Base-by-base conservation (phyloP, 192 early-diverging fungal genomes). In the Backusella westeae region DNA sequence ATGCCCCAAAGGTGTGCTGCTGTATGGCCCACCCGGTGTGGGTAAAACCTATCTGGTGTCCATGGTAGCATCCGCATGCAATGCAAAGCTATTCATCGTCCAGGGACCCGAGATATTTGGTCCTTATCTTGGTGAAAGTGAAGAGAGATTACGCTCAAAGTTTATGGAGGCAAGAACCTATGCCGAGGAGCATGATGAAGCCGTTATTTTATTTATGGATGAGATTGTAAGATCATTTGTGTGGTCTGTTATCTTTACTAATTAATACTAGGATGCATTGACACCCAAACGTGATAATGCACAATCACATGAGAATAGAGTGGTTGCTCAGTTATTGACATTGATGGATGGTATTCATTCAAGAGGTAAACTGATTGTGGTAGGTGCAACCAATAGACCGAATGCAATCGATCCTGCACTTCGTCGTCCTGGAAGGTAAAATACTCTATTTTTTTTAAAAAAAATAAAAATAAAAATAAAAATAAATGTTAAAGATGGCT, bases 161-260 rank as follows among this genome's bases (percentile, higher is more conserved):
- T 98, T 98, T 76, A 77, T 77, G 1, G 88, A 92, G 72, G 96
- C 96, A 6, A 42, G 77, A 26, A 41, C 73, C 35, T 59, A 67
- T 41, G 59, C 65, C 29, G 67, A 74, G 1, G 72, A 80, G 5
- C 66, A 66, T 5, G 46, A 75, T 35, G 36, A 70, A 17, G 86
- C 94, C 0, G 89, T 91, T 67, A 94, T 99, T 39, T 77, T 99
- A 26, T 99, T 99, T 83, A 98, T 99, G 71, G 98, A 99, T 82
- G 98, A 99, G 78, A 89, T 99, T 52, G 94, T 93, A 82, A 80
- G 87, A 32, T 32, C 32, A 32, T 32, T 3, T 32, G 32, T 32
- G 32, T 32, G 32, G 32, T 32, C 32, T 32, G 32, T 32, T 32
- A 32, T 32, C 32, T 32, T 32, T 32, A 32, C 32, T 32, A 32